Base-by-base conservation (phyloP, 1,284 basidiomycete genomes). In the Jaminaea rosea region DNA sequence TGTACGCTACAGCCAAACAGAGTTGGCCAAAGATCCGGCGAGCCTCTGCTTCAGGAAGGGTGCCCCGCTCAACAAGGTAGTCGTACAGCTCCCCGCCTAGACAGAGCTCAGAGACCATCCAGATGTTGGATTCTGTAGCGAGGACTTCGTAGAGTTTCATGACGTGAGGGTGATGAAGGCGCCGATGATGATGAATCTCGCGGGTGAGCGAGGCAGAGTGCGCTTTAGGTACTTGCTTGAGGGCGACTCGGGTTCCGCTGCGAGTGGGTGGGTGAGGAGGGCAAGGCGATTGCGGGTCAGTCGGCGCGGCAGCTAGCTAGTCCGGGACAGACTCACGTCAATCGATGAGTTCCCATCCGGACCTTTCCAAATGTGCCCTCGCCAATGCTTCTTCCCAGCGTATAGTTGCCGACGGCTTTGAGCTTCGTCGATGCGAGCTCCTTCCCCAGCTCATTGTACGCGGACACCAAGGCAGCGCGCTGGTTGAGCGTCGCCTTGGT, bases 141-240 rank as follows among this genome's bases (percentile, higher is more conserved):
- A 97, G 88, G 68, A 98, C 89, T 76, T 98, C 94, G 78, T 87
- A 96, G 71, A 98, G 84, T 73, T 96, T 90, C 27, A 90, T 87
- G 68, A 97, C 83, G 71, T 96, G 83, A 0, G 89, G 89, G 69
- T 98, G 93, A 72, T 96, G 93, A 7, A 98, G 81, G 45, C 90
- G 84, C 27, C 94, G 86, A 76, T 98, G 94, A 70, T 98, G 93
- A 71, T 98, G 93, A 53, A 98, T 93, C 77, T 98, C 94, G 59
- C 94, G 83, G 11, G 92, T 98, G 46, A 98, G 81, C 46, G 44
- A 88, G 82, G 59, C 75, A 46, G 56, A 72, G 36, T 24, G 89
- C 80, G 46, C 89, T 76, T 97, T 97, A 31, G 93, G 90, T 58
- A 98, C 90, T 76, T 97, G 92, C 77, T 98, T 98, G 77, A 98